Evolutionary conservation across 202 grass and related monocot species (phyloP), one percentile per base, ranked within the genome.

Genomic region (Setaria viridis): DNA sequence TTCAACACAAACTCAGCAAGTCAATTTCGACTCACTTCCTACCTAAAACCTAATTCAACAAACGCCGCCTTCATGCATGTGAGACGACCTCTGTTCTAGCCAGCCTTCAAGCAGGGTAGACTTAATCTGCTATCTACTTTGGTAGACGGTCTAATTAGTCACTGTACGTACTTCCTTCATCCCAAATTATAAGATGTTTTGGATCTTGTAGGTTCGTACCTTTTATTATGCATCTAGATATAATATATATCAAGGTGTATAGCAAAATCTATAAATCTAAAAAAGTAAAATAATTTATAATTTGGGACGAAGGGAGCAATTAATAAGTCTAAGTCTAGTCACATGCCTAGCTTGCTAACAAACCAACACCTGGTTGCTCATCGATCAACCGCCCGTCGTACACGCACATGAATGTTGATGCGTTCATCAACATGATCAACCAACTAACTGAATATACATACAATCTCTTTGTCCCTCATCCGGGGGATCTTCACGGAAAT

Each of bases 401-500:
- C 48, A 7, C 6, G n/a, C 55, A 70, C 43, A 84, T 74, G 35
- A 32, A 19, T 41, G 39, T 41, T 5, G 39, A 41, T 13, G 43
- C 68, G 21, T 55, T 7, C 76, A 46, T 32, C 58, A 42, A 74
- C 69, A 50, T 72, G 43, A 57, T 30, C 58, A 63, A 2, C 29
- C 2, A 33, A 14, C 11, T 13, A 32, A 14, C 3, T 12, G 29
- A 33, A 63, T 63, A 63, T 15, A 63, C 60, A 14, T 6, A 63
- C 29, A 14, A 11, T n/a, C 32, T 19, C 42, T 50, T 1, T 21
- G 15, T n/a, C 5, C 60, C 11, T 5, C 0, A 41, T 41, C 39
- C 39, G 39, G 8, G 13, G 56, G 55, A 78, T 68, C 88, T 79
- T 83, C 88, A 0, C 15, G 15, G 84, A 83, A 86, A 66, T 54